A percentile compares a stretch with the other conserved stretches of the same genome.
Conservation (phyloP, 495 filamentous ascomycete genomes). For the Elasticomyces elasticus region DNA sequence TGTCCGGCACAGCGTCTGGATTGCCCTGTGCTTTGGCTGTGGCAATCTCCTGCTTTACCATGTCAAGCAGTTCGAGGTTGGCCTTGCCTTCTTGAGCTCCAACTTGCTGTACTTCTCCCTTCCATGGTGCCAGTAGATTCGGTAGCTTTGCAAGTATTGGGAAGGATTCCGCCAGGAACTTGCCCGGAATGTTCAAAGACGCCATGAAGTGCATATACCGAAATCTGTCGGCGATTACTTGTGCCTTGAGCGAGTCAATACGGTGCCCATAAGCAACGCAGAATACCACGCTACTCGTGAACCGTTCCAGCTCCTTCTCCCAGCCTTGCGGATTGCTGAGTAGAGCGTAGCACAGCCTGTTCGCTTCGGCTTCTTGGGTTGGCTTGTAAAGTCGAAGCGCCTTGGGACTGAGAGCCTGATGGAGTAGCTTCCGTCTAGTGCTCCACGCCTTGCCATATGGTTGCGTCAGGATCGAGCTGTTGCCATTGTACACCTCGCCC, state of each 20-base stretch:
- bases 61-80: slow-evolving; percentile 43
- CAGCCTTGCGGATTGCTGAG: slow-evolving; percentile 36
- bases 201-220: slow-evolving; percentile 50
- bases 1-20: slow-evolving; percentile 33
- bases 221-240: slow-evolving; percentile 43
- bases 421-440: slow-evolving; percentile 32
- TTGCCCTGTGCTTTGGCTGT: slow-evolving; percentile 32
- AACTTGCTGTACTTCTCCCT: slow-evolving; percentile 43
- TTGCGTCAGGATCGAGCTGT: slow-evolving; percentile 42
- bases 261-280: slow-evolving; percentile 54
- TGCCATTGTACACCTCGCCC: slow-evolving; percentile 42
- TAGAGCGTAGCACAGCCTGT: slow-evolving; percentile 28
- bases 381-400: slow-evolving; percentile 42
- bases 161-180: slow-evolving; percentile 48
- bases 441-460: slow-evolving; percentile 40
- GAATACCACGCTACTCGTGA: slow-evolving; percentile 54
- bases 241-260: slow-evolving; percentile 44
- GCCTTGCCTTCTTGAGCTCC: slow-evolving; percentile 41
- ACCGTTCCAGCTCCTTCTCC: slow-evolving; percentile 54
- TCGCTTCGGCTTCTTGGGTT: slow-evolving; percentile 35
- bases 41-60: slow-evolving; percentile 42
- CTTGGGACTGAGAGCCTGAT: slow-evolving; percentile 36
- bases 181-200: slow-evolving; percentile 51
- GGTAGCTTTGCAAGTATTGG: slow-evolving; percentile 46
- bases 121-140: slow-evolving; percentile 50